These are phyloP conservation scores for Phytophthora litchii DNA, from an alignment of 352 stramenopile species.

Conservation along the genomic window DNA sequence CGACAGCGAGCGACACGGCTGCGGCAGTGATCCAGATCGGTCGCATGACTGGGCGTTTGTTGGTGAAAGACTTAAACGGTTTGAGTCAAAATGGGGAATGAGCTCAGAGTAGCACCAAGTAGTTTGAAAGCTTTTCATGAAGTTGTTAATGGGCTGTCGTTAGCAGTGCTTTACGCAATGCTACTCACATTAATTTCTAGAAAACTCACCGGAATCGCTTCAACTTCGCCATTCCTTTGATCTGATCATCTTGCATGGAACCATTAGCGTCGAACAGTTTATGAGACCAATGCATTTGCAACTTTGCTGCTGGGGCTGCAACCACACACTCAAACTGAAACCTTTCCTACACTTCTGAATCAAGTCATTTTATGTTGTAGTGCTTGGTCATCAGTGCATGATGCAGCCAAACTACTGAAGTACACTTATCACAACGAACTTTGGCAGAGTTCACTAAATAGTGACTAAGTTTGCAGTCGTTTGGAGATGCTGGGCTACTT, in stretches of 20 bases:
- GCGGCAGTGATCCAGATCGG: conserved; percentile 18
- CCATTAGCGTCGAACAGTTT: conserved; percentile 7
- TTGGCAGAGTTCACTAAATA: too few species aligned
- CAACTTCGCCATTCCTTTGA: conserved; percentile 12
- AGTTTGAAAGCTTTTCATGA: background rate
- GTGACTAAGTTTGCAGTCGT: too few species aligned
- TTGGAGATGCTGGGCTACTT: too few species aligned
- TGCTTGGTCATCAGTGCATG: background rate
- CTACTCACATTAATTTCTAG: conserved; percentile 8
- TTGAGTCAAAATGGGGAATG: conserved; percentile 21
- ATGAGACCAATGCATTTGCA: conserved; percentile 14
- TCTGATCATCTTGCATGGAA: conserved; percentile 23
- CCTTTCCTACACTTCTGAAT: conserved; percentile 18
- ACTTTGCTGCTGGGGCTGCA: background rate
- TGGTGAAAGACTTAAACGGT: conserved; percentile 4
- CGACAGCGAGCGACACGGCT: conserved; percentile 17
- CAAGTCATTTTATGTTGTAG: too few species aligned
- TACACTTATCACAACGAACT: too few species aligned
- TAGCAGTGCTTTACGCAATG: conserved; percentile 5
- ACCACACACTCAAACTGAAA: conserved; percentile 18
- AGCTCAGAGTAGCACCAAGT: background rate
- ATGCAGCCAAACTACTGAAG: too few species aligned
- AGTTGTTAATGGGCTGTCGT: background rate
- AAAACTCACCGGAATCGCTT: conserved; percentile 8
- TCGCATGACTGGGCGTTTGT: conserved; percentile 17